A percentile compares a stretch with the other conserved stretches of the same genome.
Evolutionary conservation across 139 green algal species (phyloP).

Genomic region (Pseudopediastrum boryanum): DNA sequence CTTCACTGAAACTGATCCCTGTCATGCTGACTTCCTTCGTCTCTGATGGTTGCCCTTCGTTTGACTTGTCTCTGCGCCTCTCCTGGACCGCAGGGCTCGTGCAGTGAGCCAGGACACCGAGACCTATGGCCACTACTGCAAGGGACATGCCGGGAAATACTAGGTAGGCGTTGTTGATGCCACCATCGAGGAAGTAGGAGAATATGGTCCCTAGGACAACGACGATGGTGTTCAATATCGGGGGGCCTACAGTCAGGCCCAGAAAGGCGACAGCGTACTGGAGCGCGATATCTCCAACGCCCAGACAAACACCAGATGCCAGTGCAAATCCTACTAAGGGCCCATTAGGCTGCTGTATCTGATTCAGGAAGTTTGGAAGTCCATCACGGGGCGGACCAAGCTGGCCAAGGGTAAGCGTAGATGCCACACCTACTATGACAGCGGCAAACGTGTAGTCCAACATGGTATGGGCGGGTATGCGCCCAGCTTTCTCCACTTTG

Average conservation of each 20-base stretch:
- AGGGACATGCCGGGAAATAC: slow-evolving; percentile 53
- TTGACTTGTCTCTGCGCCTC: too few relatives aligned
- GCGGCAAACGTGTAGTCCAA: slow-evolving; percentile 50
- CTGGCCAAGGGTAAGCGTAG: slow-evolving; percentile 47
- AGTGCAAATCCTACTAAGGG: slow-evolving; percentile 42
- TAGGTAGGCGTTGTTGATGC: slow-evolving; percentile 49
- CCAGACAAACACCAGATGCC: slow-evolving; percentile 38
- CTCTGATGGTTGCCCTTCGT: too few relatives aligned
- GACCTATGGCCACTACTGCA: slow-evolving; percentile 11
- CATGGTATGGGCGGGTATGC: slow-evolving; percentile 44
- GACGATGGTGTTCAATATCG: slow-evolving; percentile 28
- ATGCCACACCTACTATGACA: slow-evolving; percentile 21
- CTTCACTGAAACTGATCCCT: too few relatives aligned
- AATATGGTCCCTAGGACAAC: slow-evolving; percentile 33
- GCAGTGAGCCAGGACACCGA: slow-evolving; percentile 13
- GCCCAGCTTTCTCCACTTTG: slow-evolving; percentile 33
- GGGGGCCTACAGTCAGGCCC: slow-evolving; percentile 32
- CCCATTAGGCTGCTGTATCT: slow-evolving; percentile 43
- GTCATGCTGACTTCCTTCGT: too few relatives aligned
- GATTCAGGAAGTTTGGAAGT: slow-evolving; percentile 40
- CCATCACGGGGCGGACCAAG: too few relatives aligned
- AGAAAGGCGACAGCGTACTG: slow-evolving; percentile 31
- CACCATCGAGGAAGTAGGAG: slow-evolving; percentile 51
- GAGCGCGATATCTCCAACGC: slow-evolving; percentile 32
- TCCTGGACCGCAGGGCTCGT: too few relatives aligned